These are phyloP conservation scores for Fusarium poae DNA, from an alignment of 2,329 filamentous ascomycete genomes.

Conservation along the genomic window DNA sequence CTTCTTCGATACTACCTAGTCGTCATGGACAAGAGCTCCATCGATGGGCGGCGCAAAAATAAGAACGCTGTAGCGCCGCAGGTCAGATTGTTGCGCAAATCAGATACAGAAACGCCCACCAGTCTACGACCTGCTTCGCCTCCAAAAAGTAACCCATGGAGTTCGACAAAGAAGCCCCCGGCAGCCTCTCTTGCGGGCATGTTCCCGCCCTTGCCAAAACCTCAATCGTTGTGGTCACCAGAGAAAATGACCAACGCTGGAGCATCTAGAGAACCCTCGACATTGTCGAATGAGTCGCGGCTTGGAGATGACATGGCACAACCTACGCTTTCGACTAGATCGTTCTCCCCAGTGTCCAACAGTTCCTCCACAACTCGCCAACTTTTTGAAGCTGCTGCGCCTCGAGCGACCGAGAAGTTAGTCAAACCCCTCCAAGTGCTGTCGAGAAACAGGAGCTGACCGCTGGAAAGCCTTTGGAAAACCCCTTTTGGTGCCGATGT, in stretches of 20 bases:
- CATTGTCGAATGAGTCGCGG: slow-evolving; percentile 19
- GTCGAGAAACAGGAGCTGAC: slow-evolving; percentile 27
- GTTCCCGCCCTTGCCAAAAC: slow-evolving; percentile 44
- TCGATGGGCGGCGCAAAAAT: slow-evolving; percentile 47
- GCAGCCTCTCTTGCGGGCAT: slow-evolving; percentile 14
- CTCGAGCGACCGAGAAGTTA: slow-evolving; percentile 49
- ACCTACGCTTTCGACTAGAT: slow-evolving; percentile 15
- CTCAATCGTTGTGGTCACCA: slow-evolving; percentile 11
- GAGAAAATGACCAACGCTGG: slow-evolving; percentile 17
- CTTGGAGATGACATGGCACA: slow-evolving; percentile 23
- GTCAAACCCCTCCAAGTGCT: background rate
- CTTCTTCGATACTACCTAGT: background rate
- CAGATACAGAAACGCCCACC: slow-evolving; percentile 19
- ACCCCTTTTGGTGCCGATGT: slow-evolving; percentile 53
- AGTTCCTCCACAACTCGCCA: slow-evolving; percentile 42
- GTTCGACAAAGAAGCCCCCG: slow-evolving; percentile 10
- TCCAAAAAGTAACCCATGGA: slow-evolving; percentile 53
- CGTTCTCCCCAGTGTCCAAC: slow-evolving; percentile 42
- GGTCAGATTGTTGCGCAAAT: slow-evolving; percentile 25
- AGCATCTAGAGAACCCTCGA: slow-evolving; percentile 32
- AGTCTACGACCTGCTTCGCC: slow-evolving; percentile 52
- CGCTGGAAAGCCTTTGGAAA: slow-evolving; percentile 49
- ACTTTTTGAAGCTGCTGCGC: slow-evolving; percentile 47
- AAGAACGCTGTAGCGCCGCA: slow-evolving; percentile 21
- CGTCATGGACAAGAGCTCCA: slow-evolving; percentile 46